Conservation (phyloP, 1,284 basidiomycete genomes). For the Agaricales sp. region DNA sequence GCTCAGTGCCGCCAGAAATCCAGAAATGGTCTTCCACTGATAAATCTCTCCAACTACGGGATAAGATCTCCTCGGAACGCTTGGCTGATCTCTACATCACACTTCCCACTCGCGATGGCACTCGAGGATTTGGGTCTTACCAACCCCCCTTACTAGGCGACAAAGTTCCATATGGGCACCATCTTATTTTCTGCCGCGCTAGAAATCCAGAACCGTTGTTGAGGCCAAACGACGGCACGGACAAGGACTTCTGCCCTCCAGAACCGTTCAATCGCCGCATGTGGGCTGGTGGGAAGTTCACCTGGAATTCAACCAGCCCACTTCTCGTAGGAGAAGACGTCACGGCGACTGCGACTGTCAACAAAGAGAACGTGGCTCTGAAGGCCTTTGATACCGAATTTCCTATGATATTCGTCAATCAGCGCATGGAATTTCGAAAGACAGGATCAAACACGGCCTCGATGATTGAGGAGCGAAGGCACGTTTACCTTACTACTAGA, state of each 20-base stretch:
- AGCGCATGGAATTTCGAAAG: constrained; percentile 41
- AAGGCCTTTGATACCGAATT: constrained; percentile 49
- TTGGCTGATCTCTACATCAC: constrained; percentile 56
- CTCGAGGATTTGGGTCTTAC: constrained; percentile 23
- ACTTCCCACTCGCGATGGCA: constrained; percentile 60
- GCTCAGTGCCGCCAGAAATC: no score
- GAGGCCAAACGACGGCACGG: constrained; percentile 56
- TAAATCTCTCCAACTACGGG: constrained; percentile 28
- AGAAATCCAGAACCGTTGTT: constrained; percentile 47
- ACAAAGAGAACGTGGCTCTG: constrained; percentile 38
- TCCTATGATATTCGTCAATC: constrained; percentile 74
- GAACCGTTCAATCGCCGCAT: constrained; percentile 68
- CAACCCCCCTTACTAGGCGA: constrained; percentile 29
- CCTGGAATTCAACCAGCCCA: constrained; percentile 42
- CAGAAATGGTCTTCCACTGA: constrained; percentile 39
- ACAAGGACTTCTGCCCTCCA: constrained; percentile 62
- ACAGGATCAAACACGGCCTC: constrained; percentile 31
- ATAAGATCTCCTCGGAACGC: constrained; percentile 39
- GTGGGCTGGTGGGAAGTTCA: constrained; percentile 75
- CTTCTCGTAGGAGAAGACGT: constrained; percentile 48
- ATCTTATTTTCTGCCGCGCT: constrained; percentile 69
- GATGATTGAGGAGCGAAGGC: constrained; percentile 58
- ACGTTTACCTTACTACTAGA: constrained; percentile 53
- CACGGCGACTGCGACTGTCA: constrained; percentile 37
- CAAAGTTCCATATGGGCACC: constrained; percentile 51